Conservation (phyloP, 768 basidiomycete genomes). For the Leucocoprinus birnbaumii region DNA sequence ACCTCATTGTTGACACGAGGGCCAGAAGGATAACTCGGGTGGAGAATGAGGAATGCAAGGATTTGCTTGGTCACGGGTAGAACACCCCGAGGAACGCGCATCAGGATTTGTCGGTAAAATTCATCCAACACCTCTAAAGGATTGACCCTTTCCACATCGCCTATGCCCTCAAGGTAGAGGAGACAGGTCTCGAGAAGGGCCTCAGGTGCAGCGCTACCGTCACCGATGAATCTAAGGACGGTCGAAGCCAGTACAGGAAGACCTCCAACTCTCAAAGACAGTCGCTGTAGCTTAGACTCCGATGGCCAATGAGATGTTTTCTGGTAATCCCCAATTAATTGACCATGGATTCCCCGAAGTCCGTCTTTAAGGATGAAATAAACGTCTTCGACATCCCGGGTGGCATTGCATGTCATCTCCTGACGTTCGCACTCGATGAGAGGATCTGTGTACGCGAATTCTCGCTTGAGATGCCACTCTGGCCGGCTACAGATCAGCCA, state of each 20-base stretch:
- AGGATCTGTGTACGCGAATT: not conserved
- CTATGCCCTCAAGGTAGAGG: not conserved
- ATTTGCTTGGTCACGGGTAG: not conserved
- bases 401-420: not conserved
- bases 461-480: not conserved
- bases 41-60: not conserved
- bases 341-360: not conserved
- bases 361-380: not conserved
- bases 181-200: not conserved
- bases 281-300: not conserved
- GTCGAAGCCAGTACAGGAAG: not conserved
- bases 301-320: not conserved
- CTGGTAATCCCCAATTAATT: too few relatives aligned
- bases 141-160: not conserved
- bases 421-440: not conserved
- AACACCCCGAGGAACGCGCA: not conserved
- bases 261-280: not conserved
- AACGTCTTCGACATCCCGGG: not conserved
- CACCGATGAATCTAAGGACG: not conserved
- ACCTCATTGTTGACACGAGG: too few relatives aligned
- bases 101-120: not conserved
- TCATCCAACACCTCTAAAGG: not conserved
- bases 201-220: not conserved
- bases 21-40: too few relatives aligned
- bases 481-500: slow-evolving; percentile 1